These are phyloP conservation scores for Groenewaldozyma sp. DNA, from an alignment of 1,139 yeast genomes.

Conservation along the genomic window DNA sequence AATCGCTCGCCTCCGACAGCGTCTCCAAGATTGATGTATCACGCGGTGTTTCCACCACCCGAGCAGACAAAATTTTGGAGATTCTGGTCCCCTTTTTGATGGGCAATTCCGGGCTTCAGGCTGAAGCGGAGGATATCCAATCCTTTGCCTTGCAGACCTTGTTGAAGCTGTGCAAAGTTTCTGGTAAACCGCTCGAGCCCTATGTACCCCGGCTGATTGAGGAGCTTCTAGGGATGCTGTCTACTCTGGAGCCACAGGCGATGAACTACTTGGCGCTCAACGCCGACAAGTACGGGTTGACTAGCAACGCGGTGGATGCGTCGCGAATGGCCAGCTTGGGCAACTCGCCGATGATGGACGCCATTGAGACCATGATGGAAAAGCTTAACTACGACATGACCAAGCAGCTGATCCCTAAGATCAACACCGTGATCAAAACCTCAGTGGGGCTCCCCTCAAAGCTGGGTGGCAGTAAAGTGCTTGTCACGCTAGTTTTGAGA, in stretches of 20 bases:
- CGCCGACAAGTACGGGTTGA: constrained; percentile 78
- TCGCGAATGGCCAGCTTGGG: constrained; percentile 67
- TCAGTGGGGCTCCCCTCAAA: constrained; percentile 90
- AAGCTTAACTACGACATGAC: constrained; percentile 33
- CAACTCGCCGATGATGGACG: constrained; percentile 81
- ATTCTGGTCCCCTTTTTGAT: constrained; percentile 69
- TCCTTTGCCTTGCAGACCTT: constrained; percentile 68
- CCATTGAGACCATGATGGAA: constrained; percentile 63
- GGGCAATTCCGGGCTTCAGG: constrained; percentile 69
- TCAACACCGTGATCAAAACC: constrained; percentile 44
- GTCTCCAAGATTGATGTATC: constrained; percentile 45
- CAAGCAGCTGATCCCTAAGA: constrained; percentile 42
- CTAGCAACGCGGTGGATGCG: constrained; percentile 64
- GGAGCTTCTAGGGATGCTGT: constrained; percentile 62
- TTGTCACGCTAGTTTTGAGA: constrained; percentile 54
- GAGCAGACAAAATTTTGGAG: constrained; percentile 45
- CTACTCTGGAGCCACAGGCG: constrained; percentile 86
- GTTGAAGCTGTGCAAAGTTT: constrained; percentile 55
- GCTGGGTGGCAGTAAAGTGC: constrained; percentile 73
- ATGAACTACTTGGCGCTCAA: constrained; percentile 78
- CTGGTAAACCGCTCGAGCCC: constrained; percentile 52
- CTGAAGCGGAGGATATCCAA: constrained; percentile 81
- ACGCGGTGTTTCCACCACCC: constrained; percentile 33
- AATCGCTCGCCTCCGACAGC: constrained; percentile 54
- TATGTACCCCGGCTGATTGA: constrained; percentile 63